Evolutionary conservation across 805 yeast genomes (phyloP), one percentile per base, ranked within the genome.

Genomic region (Candida nitratophila): DNA sequence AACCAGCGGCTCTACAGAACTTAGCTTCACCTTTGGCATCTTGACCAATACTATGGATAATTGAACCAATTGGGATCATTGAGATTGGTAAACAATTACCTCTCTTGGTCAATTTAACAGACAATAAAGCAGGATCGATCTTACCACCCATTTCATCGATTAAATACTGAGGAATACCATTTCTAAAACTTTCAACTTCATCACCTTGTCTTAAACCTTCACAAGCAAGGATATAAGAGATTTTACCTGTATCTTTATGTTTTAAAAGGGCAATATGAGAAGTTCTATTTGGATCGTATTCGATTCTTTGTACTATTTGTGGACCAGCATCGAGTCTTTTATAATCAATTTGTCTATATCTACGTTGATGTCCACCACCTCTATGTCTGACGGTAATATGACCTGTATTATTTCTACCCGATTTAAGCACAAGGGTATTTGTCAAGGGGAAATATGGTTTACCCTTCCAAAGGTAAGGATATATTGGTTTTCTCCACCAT

Each of bases 181-280:
- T 62, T 63, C 97, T 79, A 70, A 83, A 93, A 10, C 90, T 80
- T 68, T 90, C 96, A 31, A 93, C 91, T 37, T 70, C 70, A 63
- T 93, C 99, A 41, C 98, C 99, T 2, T 83, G 86, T 68, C 98
- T 80, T 60, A 91, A 69, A 12, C 98, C 99, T 49, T 88, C 91
- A 45, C 93, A 79, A 0, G 99, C 98, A 45, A 89, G 68, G 46
- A 93, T 86, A 63, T 93, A 93, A 11, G 91, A 75, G 47, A 81
- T 66, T 50, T 77, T 71, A 5, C 77, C 79, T 0, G 89, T 74
- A 30, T 68, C 74, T 41, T 70, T 64, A 63, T 84, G 83, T 63
- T 83, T 75, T 41, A 91, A 58, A 48, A 93, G 68, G 1, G 99
- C 99, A 61, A 93, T 84, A 66, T 93, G 99, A 7, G 93, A 83